Evolutionary conservation across 2,329 filamentous ascomycete genomes (phyloP).

Genomic region (Hymenoscyphus albidus): DNA sequence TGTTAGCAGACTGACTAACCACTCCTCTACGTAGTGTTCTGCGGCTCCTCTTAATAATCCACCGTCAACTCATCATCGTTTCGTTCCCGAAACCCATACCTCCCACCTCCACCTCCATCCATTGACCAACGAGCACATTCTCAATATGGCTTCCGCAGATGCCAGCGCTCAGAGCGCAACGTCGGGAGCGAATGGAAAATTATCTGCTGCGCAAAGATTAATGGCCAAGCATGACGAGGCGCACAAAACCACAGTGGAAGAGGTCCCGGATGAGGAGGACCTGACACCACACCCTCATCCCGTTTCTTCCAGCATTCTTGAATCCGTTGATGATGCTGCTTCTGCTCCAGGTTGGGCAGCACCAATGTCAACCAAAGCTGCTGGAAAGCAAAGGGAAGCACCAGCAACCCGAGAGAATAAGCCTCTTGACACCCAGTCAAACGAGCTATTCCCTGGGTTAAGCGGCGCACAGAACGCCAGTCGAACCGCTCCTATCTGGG

Average conservation of each 20-base stretch:
- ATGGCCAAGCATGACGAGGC: constrained; percentile 57
- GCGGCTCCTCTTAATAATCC: neutral
- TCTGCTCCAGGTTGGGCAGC: constrained; percentile 45
- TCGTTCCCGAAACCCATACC: neutral
- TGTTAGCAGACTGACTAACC: neutral
- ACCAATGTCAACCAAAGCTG: constrained; percentile 57
- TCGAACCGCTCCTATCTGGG: constrained; percentile 68
- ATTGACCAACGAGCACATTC: constrained; percentile 7
- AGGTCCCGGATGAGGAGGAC: constrained; percentile 79
- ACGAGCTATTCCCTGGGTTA: constrained; percentile 91
- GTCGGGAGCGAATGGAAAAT: constrained; percentile 21
- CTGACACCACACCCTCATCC: constrained; percentile 53
- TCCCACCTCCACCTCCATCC: constrained; percentile 8
- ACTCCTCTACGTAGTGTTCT: neutral
- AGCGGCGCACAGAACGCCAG: constrained; percentile 60
- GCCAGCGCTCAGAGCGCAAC: constrained; percentile 12
- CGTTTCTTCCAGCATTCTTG: constrained; percentile 37
- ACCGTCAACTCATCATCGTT: neutral
- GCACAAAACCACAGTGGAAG: constrained; percentile 69
- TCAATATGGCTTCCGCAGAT: constrained; percentile 30
- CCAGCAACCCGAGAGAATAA: constrained; percentile 36
- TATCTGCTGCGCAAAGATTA: constrained; percentile 49
- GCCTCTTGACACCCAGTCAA: constrained; percentile 74
- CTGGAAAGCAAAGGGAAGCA: constrained; percentile 64
- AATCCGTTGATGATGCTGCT: constrained; percentile 38